Base-by-base conservation (phyloP, 345 rosid species). In the Physaria fendleri region DNA sequence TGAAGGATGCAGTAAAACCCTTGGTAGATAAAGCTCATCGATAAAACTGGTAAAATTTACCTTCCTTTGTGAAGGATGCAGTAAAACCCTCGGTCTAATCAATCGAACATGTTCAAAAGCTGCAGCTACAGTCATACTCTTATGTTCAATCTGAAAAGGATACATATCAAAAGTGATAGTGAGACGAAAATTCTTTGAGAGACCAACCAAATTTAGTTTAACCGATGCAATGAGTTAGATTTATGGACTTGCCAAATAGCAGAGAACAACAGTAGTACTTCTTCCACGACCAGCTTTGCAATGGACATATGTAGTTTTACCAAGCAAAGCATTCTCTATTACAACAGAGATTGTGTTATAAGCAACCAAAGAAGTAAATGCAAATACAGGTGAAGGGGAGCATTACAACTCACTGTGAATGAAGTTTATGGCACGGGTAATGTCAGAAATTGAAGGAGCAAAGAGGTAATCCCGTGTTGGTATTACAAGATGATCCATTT, bases 201-300 rank as follows among this genome's bases (percentile, higher is more conserved):
- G 5, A 24, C 8, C 21, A 33, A 34, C n/a, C 1, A 3, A 44
- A 27, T 29, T n/a, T 54, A 4, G 24, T 65, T 35, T 8, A 18
- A 27, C 0, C 13, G 3, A 46, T 24, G n/a, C n/a, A n/a, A 34
- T 18, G 17, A 34, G 15, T 23, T 1, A 18, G 14, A 29, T 38
- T 33, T 4, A 56, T 38, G 22, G 34, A 62, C 64, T 49, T 69
- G 71, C 98, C 84, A 91, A 76, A 74, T 88, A 88, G 59, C 95
- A 88, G 40, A 91, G 95, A 72, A 85, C 93, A 62, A 92, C 76
- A 5, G 92, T 85, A 1, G 96, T 88, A 75, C 98, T 91, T 71
- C 96, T 78, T 76, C 98, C 96, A 5, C 95, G 80, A 22, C 96
- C 98, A 66, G 98, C 96, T 74, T 91, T 91, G 71, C 98, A 91